A percentile compares a stretch with the other conserved stretches of the same genome.
Evolutionary conservation across 352 stramenopile genomes (phyloP).

Genomic region (Pythium vanterpoolii): DNA sequence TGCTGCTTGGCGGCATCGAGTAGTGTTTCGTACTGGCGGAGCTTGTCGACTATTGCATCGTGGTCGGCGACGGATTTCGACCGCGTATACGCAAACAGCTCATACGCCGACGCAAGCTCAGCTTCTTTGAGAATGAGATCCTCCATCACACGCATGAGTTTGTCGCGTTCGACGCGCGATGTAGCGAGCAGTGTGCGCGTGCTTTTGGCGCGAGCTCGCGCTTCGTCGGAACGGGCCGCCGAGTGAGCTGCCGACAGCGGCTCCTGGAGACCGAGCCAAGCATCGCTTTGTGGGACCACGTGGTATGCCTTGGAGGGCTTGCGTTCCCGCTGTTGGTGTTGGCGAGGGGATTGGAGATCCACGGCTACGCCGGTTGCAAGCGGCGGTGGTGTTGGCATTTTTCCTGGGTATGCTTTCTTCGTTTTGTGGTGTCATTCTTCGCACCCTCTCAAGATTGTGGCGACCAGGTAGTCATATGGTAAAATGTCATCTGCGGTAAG

Average conservation of each 20-base stretch:
- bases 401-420: neutral
- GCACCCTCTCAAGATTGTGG: constrained; percentile 22
- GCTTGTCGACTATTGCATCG: constrained; percentile 42
- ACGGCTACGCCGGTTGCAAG: constrained; percentile 1
- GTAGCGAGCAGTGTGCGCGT: constrained; percentile 32
- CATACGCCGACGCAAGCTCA: constrained; percentile 51
- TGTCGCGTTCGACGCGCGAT: constrained; percentile 42
- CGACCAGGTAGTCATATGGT: constrained; percentile 7
- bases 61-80: constrained; percentile 40
- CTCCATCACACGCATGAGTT: constrained; percentile 61
- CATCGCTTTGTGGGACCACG: constrained; percentile 41
- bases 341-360: constrained; percentile 9
- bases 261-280: constrained; percentile 29
- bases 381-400: neutral
- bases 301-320: constrained; percentile 38
- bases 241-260: constrained; percentile 26
- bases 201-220: constrained; percentile 2
- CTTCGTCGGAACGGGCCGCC: neutral
- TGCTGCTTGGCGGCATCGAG: constrained; percentile 30
- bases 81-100: constrained; percentile 57
- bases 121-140: constrained; percentile 58
- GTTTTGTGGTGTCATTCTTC: neutral
- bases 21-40: constrained; percentile 43
- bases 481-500: neutral
- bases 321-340: constrained; percentile 25